phyloP scores from a whole-genome alignment of 1,284 basidiomycete genomes.

The Clitocybe nebularis region DNA sequence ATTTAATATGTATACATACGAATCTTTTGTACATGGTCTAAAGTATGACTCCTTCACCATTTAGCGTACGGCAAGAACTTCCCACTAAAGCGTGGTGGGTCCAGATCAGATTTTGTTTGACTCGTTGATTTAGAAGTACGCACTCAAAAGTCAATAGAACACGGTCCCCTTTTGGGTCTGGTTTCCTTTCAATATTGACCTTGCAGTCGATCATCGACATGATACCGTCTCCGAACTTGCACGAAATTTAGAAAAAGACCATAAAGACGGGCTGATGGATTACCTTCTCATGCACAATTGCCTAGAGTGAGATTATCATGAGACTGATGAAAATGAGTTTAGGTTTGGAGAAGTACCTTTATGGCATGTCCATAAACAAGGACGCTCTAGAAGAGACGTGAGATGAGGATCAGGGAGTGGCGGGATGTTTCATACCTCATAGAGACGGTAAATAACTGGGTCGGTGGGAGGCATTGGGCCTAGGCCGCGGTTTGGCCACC shows the following conservation, averaged over 20 bases:
- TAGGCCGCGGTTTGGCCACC: conserved; percentile 71
- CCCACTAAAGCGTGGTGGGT: conserved; percentile 50
- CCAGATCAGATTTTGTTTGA: not conserved
- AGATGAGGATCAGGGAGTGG: too few relatives aligned
- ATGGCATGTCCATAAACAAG: conserved; percentile 81
- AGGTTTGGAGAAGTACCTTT: conserved; percentile 43
- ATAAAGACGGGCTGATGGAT: too few relatives aligned
- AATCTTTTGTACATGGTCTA: not conserved
- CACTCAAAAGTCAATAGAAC: conserved; percentile 82
- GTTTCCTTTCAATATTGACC: conserved; percentile 68
- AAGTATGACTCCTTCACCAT: conserved; percentile 44
- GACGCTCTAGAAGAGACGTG: conserved; percentile 56
- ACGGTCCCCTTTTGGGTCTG: conserved; percentile 79
- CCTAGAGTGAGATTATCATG: conserved; percentile 32
- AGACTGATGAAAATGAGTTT: too few relatives aligned
- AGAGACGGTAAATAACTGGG: conserved; percentile 82
- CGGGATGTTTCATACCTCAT: conserved; percentile 58
- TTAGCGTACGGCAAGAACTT: conserved; percentile 72
- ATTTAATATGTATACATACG: conserved; percentile 2
- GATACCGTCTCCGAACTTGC: conserved; percentile 84
- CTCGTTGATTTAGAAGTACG: conserved; percentile 27
- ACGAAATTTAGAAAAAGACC: too few relatives aligned
- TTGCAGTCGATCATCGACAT: conserved; percentile 90
- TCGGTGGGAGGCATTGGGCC: conserved; percentile 71
- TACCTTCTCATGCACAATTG: conserved; percentile 85